Base-by-base conservation (phyloP, 306 rosid genomes). In the Dalbergia cultrata region DNA sequence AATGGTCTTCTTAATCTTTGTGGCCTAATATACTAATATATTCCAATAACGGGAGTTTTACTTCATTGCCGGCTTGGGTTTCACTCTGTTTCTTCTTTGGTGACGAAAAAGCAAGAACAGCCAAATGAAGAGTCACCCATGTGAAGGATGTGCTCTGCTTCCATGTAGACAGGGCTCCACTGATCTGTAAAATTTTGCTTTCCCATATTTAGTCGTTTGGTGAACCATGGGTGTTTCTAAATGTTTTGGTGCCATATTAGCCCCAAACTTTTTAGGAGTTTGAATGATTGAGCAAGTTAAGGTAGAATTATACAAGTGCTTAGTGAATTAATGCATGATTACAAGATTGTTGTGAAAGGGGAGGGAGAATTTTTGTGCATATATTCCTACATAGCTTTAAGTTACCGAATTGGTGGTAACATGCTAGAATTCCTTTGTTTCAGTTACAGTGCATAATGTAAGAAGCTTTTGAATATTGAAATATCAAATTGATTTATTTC, bases 1-100 rank as follows among this genome's bases (percentile, higher is more conserved):
- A 76, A 43, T 87, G 81, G 66, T 93, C 81, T 95, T 95, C 89
- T 79, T 95, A 78, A 85, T 93, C 85, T 91, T 94, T 54, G 91
- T 91, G 88, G 99, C 97, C 17, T 95, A 86, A 90, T 75, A 13
- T 47, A 67, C 53, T 56, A 17, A 34, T 41, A 12, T 41, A 59
- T 56, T 72, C 79, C 34, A 31, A 74, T 77, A 59, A 53, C 35
- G 74, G 49, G 85, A 52, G 77, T 49, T 62, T 77, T 84, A 77
- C 78, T 61, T 21, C 53, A 60, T 53, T 80, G 63, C 66, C 72
- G 17, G 41, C 50, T 56, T 70, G 70, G 75, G 74, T 83, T 53
- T 72, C 58, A 75, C 67, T 59, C 58, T 54, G 37, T 74, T 74
- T 79, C 65, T 33, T 74, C 72, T 61, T 17, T 69, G 68, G 83